These are phyloP conservation scores for Fusarium ramigenum DNA, from an alignment of 2,329 filamentous ascomycete species.

Conservation along the genomic window DNA sequence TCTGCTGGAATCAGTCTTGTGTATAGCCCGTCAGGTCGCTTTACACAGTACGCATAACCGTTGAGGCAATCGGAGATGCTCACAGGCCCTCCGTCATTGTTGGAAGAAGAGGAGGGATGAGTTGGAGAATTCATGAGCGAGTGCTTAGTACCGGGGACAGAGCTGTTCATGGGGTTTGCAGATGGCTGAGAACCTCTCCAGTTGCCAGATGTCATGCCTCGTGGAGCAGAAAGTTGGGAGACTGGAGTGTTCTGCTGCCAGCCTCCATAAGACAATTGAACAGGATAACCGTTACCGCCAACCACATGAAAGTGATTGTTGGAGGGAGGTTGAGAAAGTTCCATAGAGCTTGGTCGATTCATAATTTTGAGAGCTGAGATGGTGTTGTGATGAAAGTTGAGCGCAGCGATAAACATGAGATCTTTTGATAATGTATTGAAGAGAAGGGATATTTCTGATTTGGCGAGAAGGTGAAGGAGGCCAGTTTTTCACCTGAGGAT, in stretches of 20 bases:
- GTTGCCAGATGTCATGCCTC: slow-evolving; percentile 33
- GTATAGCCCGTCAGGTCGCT: slow-evolving; percentile 25
- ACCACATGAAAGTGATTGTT: slow-evolving; percentile 2
- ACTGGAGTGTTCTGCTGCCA: slow-evolving; percentile 19
- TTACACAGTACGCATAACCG: slow-evolving; percentile 32
- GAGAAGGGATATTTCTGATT: neutral
- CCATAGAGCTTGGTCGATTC: slow-evolving; percentile 6
- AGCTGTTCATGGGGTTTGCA: slow-evolving; percentile 2
- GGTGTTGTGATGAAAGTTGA: neutral
- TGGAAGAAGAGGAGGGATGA: neutral
- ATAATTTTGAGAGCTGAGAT: neutral
- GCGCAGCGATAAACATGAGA: neutral
- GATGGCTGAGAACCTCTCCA: slow-evolving; percentile 31
- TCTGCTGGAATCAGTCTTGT: slow-evolving; percentile 34
- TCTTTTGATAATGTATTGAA: neutral
- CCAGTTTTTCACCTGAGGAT: neutral
- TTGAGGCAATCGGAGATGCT: slow-evolving; percentile 33
- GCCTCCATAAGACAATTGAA: slow-evolving; percentile 10
- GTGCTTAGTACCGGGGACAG: slow-evolving; percentile 16
- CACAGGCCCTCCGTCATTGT: slow-evolving; percentile 6
- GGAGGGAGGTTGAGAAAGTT: neutral
- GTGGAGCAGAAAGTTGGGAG: slow-evolving; percentile 26
- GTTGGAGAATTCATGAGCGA: slow-evolving; percentile 7
- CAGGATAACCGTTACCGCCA: neutral
- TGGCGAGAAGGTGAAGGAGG: neutral